Base-by-base conservation (phyloP, 495 filamentous ascomycete species). In the Lepraria neglecta region DNA sequence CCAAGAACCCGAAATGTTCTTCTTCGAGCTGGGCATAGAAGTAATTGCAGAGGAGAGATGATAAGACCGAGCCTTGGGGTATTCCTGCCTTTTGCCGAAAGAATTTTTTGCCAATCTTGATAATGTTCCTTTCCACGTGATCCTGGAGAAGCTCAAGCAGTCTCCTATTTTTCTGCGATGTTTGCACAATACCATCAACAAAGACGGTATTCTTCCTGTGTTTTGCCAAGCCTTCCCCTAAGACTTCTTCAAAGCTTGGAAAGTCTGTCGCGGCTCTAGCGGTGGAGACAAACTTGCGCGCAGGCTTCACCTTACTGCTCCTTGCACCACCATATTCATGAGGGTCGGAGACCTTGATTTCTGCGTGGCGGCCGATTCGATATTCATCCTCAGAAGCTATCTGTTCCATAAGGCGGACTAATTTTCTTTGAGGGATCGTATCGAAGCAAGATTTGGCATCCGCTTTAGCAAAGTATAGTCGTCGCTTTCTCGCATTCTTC, bases 401-500 rank as follows among this genome's bases (percentile, higher is more conserved):
- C 3, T 75, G 72, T 19, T 82, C 72, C 51, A 95, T 79, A 17
- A 97, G 71, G 27, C 70, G 64, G 55, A 97, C 66, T n/a, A 97
- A 74, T 4, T 78, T 78, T 43, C 78, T 67, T 67, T 97, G 95
- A 0, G 94, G 94, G 51, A 98, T 96, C 0, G 89, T 96, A 70
- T 98, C 94, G 70, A 96, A 98, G 58, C 94, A 96, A 10, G 90
- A 82, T 70, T 90, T 79, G 31, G 97, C 90, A 71, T 98, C 94
- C 15, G 96, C 76, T 71, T 97, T 98, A 45, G 87, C 91, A 67
- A 97, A 96, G 70, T 87, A 96, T 10, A 91, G 68, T 30, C 30
- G 57, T 58, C 58, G 64, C 42, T 30, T 24, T 17, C 11, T 56
- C 58, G 56, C 62, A 50, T 50, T 69, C 48, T 56, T 63, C n/a